Conservation (phyloP, 2,329 filamentous ascomycete species). For the Alternaria tenuissima region DNA sequence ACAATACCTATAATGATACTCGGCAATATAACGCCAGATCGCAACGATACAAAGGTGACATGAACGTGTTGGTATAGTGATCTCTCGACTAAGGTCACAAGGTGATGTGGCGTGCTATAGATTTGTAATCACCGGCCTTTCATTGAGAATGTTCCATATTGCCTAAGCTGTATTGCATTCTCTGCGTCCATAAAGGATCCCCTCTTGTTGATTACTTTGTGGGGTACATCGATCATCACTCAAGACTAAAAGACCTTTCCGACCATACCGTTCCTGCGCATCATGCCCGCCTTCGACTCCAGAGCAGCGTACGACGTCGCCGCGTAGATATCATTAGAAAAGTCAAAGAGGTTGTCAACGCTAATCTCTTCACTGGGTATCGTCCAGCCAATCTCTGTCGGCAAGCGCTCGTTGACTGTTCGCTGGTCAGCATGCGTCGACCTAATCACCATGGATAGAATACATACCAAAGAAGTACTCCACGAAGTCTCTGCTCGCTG, state of each 20-base stretch:
- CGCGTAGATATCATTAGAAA: neutral
- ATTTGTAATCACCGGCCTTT: no score
- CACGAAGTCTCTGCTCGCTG: neutral
- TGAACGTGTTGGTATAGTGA: no score
- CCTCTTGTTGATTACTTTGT: no score
- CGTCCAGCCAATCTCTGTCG: conserved; percentile 5
- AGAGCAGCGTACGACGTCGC: neutral
- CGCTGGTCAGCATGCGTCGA: neutral
- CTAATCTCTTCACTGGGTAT: neutral
- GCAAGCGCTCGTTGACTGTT: conserved; percentile 8
- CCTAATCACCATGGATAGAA: neutral
- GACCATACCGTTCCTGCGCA: neutral
- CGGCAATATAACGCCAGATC: no score
- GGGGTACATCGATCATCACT: no score
- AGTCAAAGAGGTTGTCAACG: neutral
- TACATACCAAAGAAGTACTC: conserved; percentile 7
- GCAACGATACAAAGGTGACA: no score
- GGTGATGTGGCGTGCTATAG: no score
- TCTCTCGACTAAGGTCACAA: no score
- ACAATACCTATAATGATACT: no score
- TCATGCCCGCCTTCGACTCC: neutral
- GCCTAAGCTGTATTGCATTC: no score
- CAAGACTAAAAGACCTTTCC: neutral
- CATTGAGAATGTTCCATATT: no score
- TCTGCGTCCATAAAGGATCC: no score